These are phyloP conservation scores for Caloboletus inedulis DNA, from an alignment of 1,284 basidiomycete genomes.

Conservation along the genomic window DNA sequence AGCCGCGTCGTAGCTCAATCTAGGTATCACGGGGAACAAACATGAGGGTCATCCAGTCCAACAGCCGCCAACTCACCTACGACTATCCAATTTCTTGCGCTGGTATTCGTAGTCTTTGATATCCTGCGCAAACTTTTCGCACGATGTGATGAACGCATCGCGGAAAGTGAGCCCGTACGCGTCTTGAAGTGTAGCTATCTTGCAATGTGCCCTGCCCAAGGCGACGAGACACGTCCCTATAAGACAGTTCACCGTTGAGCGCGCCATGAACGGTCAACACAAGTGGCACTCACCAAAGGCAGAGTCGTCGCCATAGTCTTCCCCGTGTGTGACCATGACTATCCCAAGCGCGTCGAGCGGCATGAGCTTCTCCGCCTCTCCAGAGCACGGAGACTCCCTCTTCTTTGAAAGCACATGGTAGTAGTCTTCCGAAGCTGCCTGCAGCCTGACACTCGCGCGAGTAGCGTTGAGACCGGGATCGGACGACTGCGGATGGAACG, in stretches of 20 bases:
- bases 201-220: conserved; percentile 78
- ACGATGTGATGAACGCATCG: conserved; percentile 67
- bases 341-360: conserved; percentile 77
- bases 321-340: conserved; percentile 83
- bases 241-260: conserved; percentile 1
- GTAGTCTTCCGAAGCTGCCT: conserved; percentile 58
- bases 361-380: conserved; percentile 61
- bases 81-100: conserved; percentile 77
- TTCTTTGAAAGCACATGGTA: conserved; percentile 64
- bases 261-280: background rate
- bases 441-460: conserved; percentile 43
- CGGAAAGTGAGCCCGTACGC: conserved; percentile 67
- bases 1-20: conserved; percentile 75
- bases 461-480: background rate
- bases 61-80: conserved; percentile 46
- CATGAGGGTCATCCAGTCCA: background rate
- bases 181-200: conserved; percentile 77
- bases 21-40: conserved; percentile 28
- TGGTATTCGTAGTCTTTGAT: conserved; percentile 70
- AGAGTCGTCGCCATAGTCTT: conserved; percentile 73
- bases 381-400: conserved; percentile 55
- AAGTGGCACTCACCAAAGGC: conserved; percentile 52
- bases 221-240: conserved; percentile 67
- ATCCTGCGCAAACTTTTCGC: conserved; percentile 59
- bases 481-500: background rate